Evolutionary conservation across 345 rosid species (phyloP).

Genomic region (Carallia brachiata): DNA sequence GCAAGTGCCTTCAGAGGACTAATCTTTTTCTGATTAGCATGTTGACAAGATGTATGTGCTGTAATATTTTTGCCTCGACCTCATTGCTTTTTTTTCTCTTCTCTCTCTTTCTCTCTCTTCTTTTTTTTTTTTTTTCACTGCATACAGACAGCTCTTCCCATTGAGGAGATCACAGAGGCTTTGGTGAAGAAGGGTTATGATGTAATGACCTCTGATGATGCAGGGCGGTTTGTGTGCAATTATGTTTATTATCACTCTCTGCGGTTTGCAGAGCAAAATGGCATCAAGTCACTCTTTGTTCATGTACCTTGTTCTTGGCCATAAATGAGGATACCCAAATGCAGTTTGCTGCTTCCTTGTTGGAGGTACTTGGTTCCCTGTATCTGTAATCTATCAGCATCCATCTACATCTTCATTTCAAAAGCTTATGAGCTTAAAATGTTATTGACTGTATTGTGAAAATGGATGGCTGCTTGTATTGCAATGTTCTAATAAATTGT

Average conservation of each 20-base stretch:
- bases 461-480: conserved; percentile 19
- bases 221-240: conserved; percentile 98
- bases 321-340: conserved; percentile 89
- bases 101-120: too few relatives aligned
- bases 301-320: conserved; percentile 91
- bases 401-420: conserved; percentile 19
- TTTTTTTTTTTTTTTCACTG: background rate
- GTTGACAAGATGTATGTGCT: background rate
- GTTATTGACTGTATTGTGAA: conserved; percentile 17
- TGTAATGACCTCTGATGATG: conserved; percentile 79
- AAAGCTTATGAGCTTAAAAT: conserved; percentile 12
- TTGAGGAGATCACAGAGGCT: conserved; percentile 56
- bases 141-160: conserved; percentile 65
- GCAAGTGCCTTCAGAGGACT: background rate
- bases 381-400: conserved; percentile 35
- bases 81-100: background rate
- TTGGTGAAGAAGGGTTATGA: conserved; percentile 68
- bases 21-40: background rate
- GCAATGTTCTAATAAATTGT: conserved; percentile 34
- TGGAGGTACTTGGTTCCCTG: conserved; percentile 84
- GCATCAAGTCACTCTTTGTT: conserved; percentile 73
- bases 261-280: conserved; percentile 79
- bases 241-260: conserved; percentile 95
- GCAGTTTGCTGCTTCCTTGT: conserved; percentile 79
- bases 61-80: conserved; percentile 4